Percentiles rank a stretch among this genome's conserved stretches.
phyloP scores from a whole-genome alignment of 106 monocot genomes.

The Amphibolis antarctica region DNA sequence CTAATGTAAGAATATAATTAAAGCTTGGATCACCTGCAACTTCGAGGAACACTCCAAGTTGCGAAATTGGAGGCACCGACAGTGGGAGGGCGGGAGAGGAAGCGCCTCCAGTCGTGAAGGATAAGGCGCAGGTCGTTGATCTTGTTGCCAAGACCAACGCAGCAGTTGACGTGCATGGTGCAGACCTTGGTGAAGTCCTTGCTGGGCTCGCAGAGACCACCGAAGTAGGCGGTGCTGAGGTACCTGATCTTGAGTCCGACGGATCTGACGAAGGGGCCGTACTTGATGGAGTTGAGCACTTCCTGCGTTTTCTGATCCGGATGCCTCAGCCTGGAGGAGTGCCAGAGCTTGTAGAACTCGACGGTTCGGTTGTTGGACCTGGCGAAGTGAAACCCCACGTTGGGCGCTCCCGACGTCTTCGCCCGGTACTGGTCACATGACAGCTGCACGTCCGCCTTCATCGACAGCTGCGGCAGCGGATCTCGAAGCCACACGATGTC shows the following conservation, averaged over 20 bases:
- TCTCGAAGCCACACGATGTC: conserved; percentile 15
- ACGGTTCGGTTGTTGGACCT: conserved; percentile 14
- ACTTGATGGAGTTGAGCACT: conserved; percentile 14
- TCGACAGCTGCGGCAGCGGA: conserved; percentile 4
- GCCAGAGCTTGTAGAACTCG: conserved; percentile 9
- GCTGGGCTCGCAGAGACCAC: conserved; percentile 16
- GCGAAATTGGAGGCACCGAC: neutral
- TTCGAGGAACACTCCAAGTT: no score
- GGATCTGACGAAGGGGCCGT: neutral
- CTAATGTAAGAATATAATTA: no score
- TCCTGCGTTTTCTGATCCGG: neutral
- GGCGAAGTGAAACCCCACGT: conserved; percentile 10
- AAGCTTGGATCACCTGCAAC: no score
- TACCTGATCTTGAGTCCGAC: conserved; percentile 16
- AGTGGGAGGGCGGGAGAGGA: neutral
- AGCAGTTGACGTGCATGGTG: conserved; percentile 19
- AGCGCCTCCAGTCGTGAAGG: conserved; percentile 14
- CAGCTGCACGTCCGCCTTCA: conserved; percentile 6
- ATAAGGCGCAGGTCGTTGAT: conserved; percentile 4
- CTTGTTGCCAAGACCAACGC: conserved; percentile 8
- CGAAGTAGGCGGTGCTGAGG: conserved; percentile 18
- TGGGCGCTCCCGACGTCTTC: neutral
- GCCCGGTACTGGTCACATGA: conserved; percentile 10
- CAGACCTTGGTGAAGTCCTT: conserved; percentile 10
- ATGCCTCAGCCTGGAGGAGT: neutral